Base-by-base conservation (phyloP, 2,329 filamentous ascomycete species). In the Knoxdaviesia proteae region DNA sequence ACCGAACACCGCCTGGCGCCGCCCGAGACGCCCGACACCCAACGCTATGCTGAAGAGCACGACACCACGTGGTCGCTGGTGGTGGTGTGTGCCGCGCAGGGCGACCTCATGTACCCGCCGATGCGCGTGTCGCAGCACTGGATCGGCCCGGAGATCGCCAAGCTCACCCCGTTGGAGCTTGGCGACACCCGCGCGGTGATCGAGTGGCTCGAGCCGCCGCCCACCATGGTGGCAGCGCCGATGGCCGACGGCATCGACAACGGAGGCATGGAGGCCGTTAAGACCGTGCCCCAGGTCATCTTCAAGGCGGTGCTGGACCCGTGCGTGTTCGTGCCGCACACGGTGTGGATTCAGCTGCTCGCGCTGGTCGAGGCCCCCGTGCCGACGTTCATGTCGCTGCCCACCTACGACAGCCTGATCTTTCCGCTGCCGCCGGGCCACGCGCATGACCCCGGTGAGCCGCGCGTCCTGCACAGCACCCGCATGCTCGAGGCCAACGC, bases 271-370 rank as follows among this genome's bases (percentile, higher is more conserved):
- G 42, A 36, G 9, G 11, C 36, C 6, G 32, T 36, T 47, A 67
- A 61, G 51, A 74, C 74, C 47, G 64, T 80, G 5, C 79, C 80
- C 4, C 74, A 83, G 42, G 74, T 83, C 46, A 73, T 78, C 49
- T 90, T 90, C 56, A 71, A 78, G 38, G 81, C 80, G 3, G 73
- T 70, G 7, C 77, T 90, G 42, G 73, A 83, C 44, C 84, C 83
- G 2, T 80, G 83, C 0, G 60, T 92, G 7, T 67, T 79, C 8
- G 64, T 90, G 5, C 77, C 83, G 0, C 69, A 75, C 39, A 64
- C 64, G 34, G 67, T 77, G 11, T 79, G 77, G 52, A 63, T 69
- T 45, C 68, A 74, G 31, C 65, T 87, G 6, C 68, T 77, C 47
- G 11, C 11, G 7, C 63, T 68, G 3, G 68, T 75, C 6, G 69